Percentiles rank a stretch among this genome's conserved stretches.
phyloP scores from a whole-genome alignment of 495 filamentous ascomycete species.

The Penicillium cosmopolitanum region DNA sequence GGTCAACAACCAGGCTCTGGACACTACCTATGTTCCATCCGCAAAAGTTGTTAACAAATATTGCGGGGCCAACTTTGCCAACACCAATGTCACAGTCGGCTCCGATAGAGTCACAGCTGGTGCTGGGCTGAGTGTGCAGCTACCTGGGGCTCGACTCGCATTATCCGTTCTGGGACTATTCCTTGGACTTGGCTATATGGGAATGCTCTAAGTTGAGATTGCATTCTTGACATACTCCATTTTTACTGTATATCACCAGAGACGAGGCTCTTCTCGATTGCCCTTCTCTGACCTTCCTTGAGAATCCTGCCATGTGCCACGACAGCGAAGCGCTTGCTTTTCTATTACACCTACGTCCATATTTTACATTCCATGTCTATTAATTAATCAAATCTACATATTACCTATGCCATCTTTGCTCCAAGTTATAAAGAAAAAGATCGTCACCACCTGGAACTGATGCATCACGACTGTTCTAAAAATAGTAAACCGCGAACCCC shows the following conservation, averaged over 20 bases:
- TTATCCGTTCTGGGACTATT: conserved; percentile 8
- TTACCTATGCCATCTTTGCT: not conserved
- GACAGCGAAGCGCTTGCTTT: conserved; percentile 28
- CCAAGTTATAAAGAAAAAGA: not conserved
- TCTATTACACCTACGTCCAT: not conserved
- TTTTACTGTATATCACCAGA: conserved; percentile 7
- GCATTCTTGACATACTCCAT: not conserved
- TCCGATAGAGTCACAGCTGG: conserved; percentile 15
- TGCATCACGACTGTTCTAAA: not conserved
- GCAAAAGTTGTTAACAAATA: conserved; percentile 66
- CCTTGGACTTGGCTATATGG: conserved; percentile 9
- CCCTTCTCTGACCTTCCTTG: conserved; percentile 9
- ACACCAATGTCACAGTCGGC: conserved; percentile 56
- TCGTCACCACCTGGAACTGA: not conserved
- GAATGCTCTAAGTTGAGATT: conserved; percentile 8
- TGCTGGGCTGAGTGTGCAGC: conserved; percentile 15
- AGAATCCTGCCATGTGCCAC: conserved; percentile 25
- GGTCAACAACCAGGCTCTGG: conserved; percentile 61
- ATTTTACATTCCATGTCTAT: conserved; percentile 15
- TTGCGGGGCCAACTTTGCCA: conserved; percentile 68
- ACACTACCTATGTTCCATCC: conserved; percentile 61
- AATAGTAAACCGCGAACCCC: not conserved
- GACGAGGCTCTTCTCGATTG: conserved; percentile 8
- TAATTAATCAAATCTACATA: conserved; percentile 11
- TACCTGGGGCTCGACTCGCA: conserved; percentile 5